These are phyloP conservation scores for Yamadazyma blattariae DNA, from an alignment of 1,139 yeast genomes.

Conservation along the genomic window DNA sequence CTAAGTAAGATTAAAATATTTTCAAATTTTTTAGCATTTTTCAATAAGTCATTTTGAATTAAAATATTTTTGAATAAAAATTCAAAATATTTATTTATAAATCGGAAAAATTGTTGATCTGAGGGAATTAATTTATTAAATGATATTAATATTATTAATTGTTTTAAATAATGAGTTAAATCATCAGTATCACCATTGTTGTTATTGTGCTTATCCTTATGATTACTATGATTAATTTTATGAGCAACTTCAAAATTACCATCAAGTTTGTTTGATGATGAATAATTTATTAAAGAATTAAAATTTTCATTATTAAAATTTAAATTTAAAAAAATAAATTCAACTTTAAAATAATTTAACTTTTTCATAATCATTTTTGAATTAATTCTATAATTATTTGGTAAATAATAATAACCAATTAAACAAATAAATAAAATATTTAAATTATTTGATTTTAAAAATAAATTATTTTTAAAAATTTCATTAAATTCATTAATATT, in stretches of 20 bases:
- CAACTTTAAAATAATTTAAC: constrained; percentile 23
- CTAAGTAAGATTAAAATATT: constrained; percentile 30
- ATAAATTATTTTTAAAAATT: constrained; percentile 6
- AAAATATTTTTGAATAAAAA: constrained; percentile 17
- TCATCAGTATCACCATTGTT: constrained; percentile 1
- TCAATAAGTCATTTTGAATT: constrained; percentile 7
- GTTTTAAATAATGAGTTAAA: constrained; percentile 16
- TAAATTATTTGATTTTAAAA: constrained; percentile 15
- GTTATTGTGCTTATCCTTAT: no score
- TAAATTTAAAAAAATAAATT: constrained; percentile 23
- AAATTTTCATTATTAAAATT: constrained; percentile 14
- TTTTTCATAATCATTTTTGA: constrained; percentile 20
- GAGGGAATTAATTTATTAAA: constrained; percentile 16
- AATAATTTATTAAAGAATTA: constrained; percentile 5
- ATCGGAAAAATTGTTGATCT: constrained; percentile 18
- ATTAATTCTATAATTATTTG: constrained; percentile 25
- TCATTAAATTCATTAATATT: constrained; percentile 10
- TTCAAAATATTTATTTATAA: constrained; percentile 34
- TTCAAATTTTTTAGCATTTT: constrained; percentile 6
- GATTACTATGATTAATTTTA: constrained; percentile 1
- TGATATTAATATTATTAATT: constrained; percentile 25
- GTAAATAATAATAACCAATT: constrained; percentile 28
- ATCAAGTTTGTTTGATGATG: no score
- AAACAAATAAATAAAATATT: constrained; percentile 25
- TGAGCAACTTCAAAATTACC: no score